Conservation (phyloP, 2,329 filamentous ascomycete species). For the Diaporthe batatas region DNA sequence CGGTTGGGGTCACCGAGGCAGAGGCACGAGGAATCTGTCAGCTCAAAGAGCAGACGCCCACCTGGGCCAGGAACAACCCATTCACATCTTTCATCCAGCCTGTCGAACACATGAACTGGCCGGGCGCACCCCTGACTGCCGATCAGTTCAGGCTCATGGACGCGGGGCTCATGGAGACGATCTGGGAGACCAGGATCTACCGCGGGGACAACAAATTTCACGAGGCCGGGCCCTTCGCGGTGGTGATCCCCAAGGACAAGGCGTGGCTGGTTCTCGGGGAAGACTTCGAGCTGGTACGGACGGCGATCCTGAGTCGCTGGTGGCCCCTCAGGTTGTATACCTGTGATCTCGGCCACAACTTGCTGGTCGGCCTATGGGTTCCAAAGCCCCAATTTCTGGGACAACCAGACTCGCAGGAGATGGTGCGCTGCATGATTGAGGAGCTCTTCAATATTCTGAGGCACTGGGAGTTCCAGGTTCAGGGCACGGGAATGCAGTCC, state of each 20-base stretch:
- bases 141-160: background rate
- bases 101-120: background rate
- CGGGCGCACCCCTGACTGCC: background rate
- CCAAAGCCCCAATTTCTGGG: rapidly evolving
- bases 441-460: background rate
- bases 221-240: background rate
- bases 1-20: background rate
- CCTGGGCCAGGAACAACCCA: no score
- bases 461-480: background rate
- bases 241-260: background rate
- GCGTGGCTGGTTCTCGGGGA: background rate
- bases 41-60: background rate
- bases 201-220: background rate
- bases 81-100: no score
- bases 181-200: background rate
- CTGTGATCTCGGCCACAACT: background rate
- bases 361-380: background rate
- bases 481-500: no score
- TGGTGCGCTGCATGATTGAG: background rate
- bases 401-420: rapidly evolving
- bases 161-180: background rate
- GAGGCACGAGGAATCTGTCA: background rate
- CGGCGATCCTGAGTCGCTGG: background rate
- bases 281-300: background rate
- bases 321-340: background rate